Evolutionary conservation across 306 rosid species (phyloP), one percentile per base, ranked within the genome.

Genomic region (Prunus campanulata): DNA sequence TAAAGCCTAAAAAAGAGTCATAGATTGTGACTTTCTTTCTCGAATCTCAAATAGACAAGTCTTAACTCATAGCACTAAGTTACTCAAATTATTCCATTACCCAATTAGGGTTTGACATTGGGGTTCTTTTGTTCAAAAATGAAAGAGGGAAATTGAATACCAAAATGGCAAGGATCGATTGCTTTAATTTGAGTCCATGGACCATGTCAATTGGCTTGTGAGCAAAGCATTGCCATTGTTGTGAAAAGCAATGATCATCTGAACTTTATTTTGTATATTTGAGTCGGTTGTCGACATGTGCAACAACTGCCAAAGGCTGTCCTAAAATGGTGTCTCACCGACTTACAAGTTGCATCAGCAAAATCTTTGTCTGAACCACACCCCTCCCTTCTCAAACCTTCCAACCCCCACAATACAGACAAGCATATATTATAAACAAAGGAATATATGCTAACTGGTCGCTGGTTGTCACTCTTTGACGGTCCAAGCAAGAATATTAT

Each of bases 341-440:
- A 35, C 75, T 55, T 24, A 16, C 77, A 55, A 15, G 72, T 32
- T 35, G 13, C 4, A 49, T 54, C 16, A 75, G 65, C 79, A 66
- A 65, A 39, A 51, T 35, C 72, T 32, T 20, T 75, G 79, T 75
- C 64, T 51, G 62, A 64, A 51, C 50, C 20, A 25, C 27, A 22
- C 42, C 67, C 2, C 35, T 35, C 42, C 42, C 42, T 1, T 5
- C 15, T 8, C 57, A 35, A 42, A 57, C 52, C 9, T 6, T 22
- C 54, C 76, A 48, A 22, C 77, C 77, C 30, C 27, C 77, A 72
- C 52, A 2, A 30, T 39, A 55, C 68, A 72, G 55, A 59, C 55
- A 72, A 15, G 66, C 42, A 55, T 32, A 12, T 27, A 27, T 27
- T 27, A 27, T 55, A 12, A 39, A 30, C 13, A 19, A 20, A 11